Evolutionary conservation across 768 basidiomycete genomes (phyloP), one percentile per base, ranked within the genome.

Genomic region (Xanthoconium stramineum): DNA sequence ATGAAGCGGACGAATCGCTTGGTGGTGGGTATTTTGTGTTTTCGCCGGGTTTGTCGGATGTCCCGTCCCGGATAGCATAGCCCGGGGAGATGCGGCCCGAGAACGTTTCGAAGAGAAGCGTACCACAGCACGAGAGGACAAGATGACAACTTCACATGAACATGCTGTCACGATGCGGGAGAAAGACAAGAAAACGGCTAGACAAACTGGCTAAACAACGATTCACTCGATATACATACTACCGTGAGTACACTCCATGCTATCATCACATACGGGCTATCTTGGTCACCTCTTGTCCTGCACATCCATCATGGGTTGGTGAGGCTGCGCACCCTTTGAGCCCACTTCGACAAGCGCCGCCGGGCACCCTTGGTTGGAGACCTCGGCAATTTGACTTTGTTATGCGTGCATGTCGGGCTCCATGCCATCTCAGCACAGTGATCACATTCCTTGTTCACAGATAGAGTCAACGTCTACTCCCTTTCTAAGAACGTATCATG

Each of bases 121-220:
- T 55, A 58, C 37, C 35, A 42, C 58, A 1, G 17, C 46, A 7
- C 72, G 71, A 49, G 84, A 82, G 46, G 87, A 87, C 39, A 82
- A 78, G 53, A 64, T 66, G 5, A 75, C 77, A 29, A 79, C 71
- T 2, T 67, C 76, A 13, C 80, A 83, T 40, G 91, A 94, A 66
- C 81, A 88, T 53, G 77, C 80, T 0, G 76, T 65, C 24, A 85
- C 81, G 6, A 76, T 84, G 55, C 84, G 81, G 62, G 85, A 88
- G 66, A 94, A 91, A 67, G 94, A 97, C 65, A 86, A 85, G 69
- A 89, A 85, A 17, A 97, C 93, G 0, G 97, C n/a, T 98, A 92
- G 92, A 92, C 55, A 95, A 88, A 61, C 74, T 96, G 67, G 94
- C 94, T n/a, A 93, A 89, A 69, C 80, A 89, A 65, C 77, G 89